Conservation (phyloP, 805 yeast species). For the Candida montana region DNA sequence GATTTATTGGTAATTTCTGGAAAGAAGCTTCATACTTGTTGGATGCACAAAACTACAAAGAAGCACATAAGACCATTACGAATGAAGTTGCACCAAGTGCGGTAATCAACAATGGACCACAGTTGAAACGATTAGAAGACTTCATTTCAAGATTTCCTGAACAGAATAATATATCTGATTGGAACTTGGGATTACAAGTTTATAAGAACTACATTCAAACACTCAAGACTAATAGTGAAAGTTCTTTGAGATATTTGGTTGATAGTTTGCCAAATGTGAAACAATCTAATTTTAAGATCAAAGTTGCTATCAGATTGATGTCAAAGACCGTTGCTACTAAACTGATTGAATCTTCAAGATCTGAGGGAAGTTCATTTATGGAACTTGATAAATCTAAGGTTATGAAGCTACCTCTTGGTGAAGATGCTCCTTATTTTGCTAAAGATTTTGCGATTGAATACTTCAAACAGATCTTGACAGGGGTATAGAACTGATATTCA, state of each 20-base stretch:
- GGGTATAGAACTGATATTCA: slow-evolving; percentile 5
- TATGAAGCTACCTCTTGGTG: slow-evolving; percentile 37
- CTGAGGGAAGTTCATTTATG: slow-evolving; percentile 11
- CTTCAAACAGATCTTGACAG: slow-evolving; percentile 8
- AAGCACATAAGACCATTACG: slow-evolving; percentile 59
- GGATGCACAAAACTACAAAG: slow-evolving; percentile 51
- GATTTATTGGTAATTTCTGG: slow-evolving; percentile 44
- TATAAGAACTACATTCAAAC: slow-evolving; percentile 46
- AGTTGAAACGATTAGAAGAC: slow-evolving; percentile 26
- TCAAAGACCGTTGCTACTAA: slow-evolving; percentile 37
- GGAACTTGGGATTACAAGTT: slow-evolving; percentile 56
- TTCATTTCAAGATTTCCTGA: slow-evolving; percentile 41
- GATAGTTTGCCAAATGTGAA: slow-evolving; percentile 40
- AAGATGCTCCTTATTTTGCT: slow-evolving; percentile 22
- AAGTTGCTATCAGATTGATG: slow-evolving; percentile 50
- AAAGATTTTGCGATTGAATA: slow-evolving; percentile 9
- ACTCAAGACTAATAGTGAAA: slow-evolving; percentile 20
- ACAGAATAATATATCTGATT: slow-evolving; percentile 36
- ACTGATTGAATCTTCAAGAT: slow-evolving; percentile 11
- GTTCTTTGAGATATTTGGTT: slow-evolving; percentile 35
- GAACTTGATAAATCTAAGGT: slow-evolving; percentile 30
- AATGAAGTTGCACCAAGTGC: slow-evolving; percentile 66
- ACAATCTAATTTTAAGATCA: slow-evolving; percentile 31
- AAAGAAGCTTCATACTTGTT: slow-evolving; percentile 58
- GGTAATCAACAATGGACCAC: slow-evolving; percentile 43